A percentile compares a stretch with the other conserved stretches of the same genome.
These are phyloP conservation scores for Dactylorhiza incarnata DNA, from an alignment of 106 monocot species.

Conservation along the genomic window DNA sequence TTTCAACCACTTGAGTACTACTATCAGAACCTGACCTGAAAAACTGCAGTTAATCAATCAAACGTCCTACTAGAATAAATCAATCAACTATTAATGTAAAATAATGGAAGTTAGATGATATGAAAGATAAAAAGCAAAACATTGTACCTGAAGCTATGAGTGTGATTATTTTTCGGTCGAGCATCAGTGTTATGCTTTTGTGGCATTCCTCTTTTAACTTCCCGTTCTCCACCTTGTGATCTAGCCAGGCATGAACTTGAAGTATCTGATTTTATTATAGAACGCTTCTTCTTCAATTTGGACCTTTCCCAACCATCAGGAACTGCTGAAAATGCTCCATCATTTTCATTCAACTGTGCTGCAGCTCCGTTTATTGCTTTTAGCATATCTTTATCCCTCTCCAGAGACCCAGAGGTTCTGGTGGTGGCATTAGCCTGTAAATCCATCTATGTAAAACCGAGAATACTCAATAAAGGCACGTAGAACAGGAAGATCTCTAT, in stretches of 20 bases:
- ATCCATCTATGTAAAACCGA: constrained; percentile 39
- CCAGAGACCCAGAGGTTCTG: constrained; percentile 29
- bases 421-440: constrained; percentile 23
- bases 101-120: not conserved
- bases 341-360: constrained; percentile 36
- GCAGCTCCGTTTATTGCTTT: constrained; percentile 26
- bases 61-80: not conserved
- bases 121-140: not conserved
- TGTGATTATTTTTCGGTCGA: constrained; percentile 24
- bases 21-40: constrained; percentile 36
- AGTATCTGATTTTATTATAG: constrained; percentile 44
- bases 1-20: constrained; percentile 7
- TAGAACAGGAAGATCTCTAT: too few species aligned
- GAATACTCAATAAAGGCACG: not conserved
- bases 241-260: constrained; percentile 24
- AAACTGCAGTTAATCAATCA: not conserved
- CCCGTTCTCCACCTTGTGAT: constrained; percentile 35
- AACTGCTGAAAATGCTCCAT: constrained; percentile 15
- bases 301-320: constrained; percentile 57
- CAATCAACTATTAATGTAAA: not conserved
- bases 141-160: constrained; percentile 40
- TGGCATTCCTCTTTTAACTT: constrained; percentile 44
- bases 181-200: constrained; percentile 33
- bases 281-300: constrained; percentile 66
- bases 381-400: constrained; percentile 42